Percentiles rank a stretch among this genome's conserved stretches.
phyloP scores from a whole-genome alignment of 2,329 filamentous ascomycete species.

The Venturia pyrina region DNA sequence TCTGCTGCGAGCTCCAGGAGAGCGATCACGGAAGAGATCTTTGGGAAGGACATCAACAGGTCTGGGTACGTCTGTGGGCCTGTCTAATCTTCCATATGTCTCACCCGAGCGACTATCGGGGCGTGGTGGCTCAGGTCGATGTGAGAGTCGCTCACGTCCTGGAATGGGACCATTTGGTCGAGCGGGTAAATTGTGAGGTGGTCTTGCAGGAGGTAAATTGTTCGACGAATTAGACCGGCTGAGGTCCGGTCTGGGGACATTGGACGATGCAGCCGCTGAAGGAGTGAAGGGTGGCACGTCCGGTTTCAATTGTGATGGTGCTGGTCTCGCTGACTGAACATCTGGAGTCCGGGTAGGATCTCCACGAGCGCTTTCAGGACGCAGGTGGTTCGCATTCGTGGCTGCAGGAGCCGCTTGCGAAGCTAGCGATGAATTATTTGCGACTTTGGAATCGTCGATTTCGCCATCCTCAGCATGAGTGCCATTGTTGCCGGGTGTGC shows the following conservation, averaged over 20 bases:
- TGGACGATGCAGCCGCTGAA: constrained; percentile 11
- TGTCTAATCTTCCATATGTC: constrained; percentile 36
- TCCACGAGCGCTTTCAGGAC: constrained; percentile 7
- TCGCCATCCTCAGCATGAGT: constrained; percentile 60
- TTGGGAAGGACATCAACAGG: constrained; percentile 14
- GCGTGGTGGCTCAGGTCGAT: constrained; percentile 19
- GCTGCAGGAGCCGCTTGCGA: constrained; percentile 15
- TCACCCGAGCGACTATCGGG: constrained; percentile 20
- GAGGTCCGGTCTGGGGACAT: constrained; percentile 19
- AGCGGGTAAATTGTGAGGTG: constrained; percentile 40
- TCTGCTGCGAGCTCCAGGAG: constrained; percentile 28
- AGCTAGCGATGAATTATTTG: constrained; percentile 2
- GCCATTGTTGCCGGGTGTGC: constrained; percentile 4
- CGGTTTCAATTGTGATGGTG: background rate
- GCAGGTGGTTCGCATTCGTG: constrained; percentile 13
- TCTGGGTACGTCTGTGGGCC: constrained; percentile 26
- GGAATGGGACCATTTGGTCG: constrained; percentile 50
- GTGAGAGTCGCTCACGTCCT: constrained; percentile 22
- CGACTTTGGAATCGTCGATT: constrained; percentile 50
- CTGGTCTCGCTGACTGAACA: background rate
- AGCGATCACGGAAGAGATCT: constrained; percentile 27
- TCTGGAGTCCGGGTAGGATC: background rate
- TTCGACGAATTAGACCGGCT: constrained; percentile 19
- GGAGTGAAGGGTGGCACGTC: constrained; percentile 1
- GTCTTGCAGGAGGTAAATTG: constrained; percentile 21